A percentile compares a stretch with the other conserved stretches of the same genome.
Evolutionary conservation across 768 basidiomycete species (phyloP).

Genomic region (Exsudoporus frostii): DNA sequence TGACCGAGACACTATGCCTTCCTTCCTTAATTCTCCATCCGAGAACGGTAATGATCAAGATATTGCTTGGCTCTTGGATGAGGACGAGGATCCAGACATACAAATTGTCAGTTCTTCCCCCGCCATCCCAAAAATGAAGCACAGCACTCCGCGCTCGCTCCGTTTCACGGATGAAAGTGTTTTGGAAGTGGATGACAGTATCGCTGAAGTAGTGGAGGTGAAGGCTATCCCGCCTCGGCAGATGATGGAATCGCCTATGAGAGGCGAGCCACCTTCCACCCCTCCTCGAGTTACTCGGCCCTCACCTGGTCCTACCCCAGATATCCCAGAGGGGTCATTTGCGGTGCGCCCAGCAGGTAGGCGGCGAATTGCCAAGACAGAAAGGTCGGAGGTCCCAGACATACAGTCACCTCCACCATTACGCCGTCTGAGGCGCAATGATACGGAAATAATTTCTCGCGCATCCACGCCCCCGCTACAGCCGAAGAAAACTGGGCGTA

Average conservation of each 20-base stretch:
- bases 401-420: constrained; percentile 32
- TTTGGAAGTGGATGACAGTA: constrained; percentile 2
- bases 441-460: constrained; percentile 25
- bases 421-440: constrained; percentile 26
- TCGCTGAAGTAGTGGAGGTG: constrained; percentile 21
- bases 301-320: constrained; percentile 20
- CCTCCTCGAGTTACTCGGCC: constrained; percentile 26
- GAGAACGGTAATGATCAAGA: constrained; percentile 29
- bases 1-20: neutral
- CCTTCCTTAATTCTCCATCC: neutral
- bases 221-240: constrained; percentile 10
- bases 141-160: neutral
- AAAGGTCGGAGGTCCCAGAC: constrained; percentile 22
- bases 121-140: constrained; percentile 9
- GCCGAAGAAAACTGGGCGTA: constrained; percentile 21
- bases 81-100: constrained; percentile 56
- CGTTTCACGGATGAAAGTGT: constrained; percentile 21
- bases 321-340: constrained; percentile 42
- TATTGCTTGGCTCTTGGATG: constrained; percentile 67
- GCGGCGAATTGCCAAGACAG: constrained; percentile 16
- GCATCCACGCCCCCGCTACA: constrained; percentile 20
- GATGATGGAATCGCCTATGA: constrained; percentile 6
- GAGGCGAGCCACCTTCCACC: constrained; percentile 35
- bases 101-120: constrained; percentile 55
- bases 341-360: constrained; percentile 41